Percentiles rank a stretch among this genome's conserved stretches.
Conservation (phyloP, 2,329 filamentous ascomycete species). For the Penicillium sp. region DNA sequence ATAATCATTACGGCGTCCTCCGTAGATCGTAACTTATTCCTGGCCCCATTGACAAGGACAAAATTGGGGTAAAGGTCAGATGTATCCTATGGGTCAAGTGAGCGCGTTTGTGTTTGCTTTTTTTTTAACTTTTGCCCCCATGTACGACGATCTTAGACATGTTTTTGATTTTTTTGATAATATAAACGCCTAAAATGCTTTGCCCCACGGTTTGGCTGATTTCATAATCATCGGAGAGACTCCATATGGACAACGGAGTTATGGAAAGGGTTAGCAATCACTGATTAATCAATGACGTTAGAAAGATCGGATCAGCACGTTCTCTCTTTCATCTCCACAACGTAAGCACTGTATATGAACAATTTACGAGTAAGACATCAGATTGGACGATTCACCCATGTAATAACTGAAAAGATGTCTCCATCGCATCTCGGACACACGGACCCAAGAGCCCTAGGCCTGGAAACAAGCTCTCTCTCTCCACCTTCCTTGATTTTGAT, state of each 20-base stretch:
- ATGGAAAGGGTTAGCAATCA: background rate
- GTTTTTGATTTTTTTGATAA: too few relatives aligned
- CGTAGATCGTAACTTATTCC: background rate
- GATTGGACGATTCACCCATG: background rate
- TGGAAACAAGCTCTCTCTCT: constrained; percentile 7
- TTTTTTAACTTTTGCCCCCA: background rate
- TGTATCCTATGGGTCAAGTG: constrained; percentile 1
- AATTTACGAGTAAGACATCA: background rate
- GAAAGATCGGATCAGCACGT: background rate
- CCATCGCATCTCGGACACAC: background rate
- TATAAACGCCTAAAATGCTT: too few relatives aligned
- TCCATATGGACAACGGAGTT: background rate
- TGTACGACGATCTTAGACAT: constrained; percentile 5
- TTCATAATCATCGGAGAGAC: background rate
- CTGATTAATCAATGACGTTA: background rate
- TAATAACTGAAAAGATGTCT: background rate
- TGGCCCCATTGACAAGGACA: constrained; percentile 1
- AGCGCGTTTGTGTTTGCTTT: constrained; percentile 5
- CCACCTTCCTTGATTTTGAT: background rate
- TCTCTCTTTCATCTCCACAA: background rate
- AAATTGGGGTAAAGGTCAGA: background rate
- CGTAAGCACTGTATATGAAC: constrained; percentile 6
- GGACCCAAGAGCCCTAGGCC: background rate
- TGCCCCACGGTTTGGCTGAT: background rate
- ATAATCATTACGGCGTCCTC: background rate